phyloP scores from a whole-genome alignment of 371 early-diverging fungal genomes.

The Nematocida parisii region DNA sequence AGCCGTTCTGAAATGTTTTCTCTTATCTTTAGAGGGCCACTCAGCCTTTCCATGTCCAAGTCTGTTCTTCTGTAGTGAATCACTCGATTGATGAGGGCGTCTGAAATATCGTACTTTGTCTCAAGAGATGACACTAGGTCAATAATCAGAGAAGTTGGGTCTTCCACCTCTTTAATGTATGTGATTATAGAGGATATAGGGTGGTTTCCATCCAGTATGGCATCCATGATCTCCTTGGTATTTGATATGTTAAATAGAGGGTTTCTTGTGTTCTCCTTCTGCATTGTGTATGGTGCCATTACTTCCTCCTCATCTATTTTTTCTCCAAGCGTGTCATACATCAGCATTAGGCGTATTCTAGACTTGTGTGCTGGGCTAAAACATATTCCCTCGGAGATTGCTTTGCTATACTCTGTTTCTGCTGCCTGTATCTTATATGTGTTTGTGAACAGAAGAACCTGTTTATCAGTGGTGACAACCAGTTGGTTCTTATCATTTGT shows the following conservation, averaged over 20 bases:
- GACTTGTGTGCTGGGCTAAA: slow-evolving; percentile 23
- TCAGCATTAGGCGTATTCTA: slow-evolving; percentile 17
- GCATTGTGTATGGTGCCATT: slow-evolving; percentile 2
- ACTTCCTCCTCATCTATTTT: neutral
- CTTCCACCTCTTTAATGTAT: slow-evolving; percentile 32
- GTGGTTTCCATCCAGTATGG: slow-evolving; percentile 42
- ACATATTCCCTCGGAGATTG: slow-evolving; percentile 2
- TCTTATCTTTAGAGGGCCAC: neutral
- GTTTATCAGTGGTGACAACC: slow-evolving; percentile 4
- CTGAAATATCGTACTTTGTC: slow-evolving; percentile 29
- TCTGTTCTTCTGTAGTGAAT: slow-evolving; percentile 50
- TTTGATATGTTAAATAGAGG: neutral
- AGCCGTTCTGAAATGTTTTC: slow-evolving; percentile 35
- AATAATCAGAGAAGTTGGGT: slow-evolving; percentile 18
- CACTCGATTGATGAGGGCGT: slow-evolving; percentile 37
- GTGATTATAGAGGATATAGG: slow-evolving; percentile 44
- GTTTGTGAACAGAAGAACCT: slow-evolving; percentile 39
- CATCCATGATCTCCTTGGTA: neutral
- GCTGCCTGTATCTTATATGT: slow-evolving; percentile 6
- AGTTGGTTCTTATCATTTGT: slow-evolving; percentile 25
- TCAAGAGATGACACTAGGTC: slow-evolving; percentile 16
- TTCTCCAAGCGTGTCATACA: slow-evolving; percentile 15
- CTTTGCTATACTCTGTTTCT: neutral
- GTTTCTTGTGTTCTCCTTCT: slow-evolving; percentile 8
- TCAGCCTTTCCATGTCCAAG: slow-evolving; percentile 3